These are phyloP conservation scores for Acidiella bohemica DNA, from an alignment of 495 filamentous ascomycete genomes.

Conservation along the genomic window DNA sequence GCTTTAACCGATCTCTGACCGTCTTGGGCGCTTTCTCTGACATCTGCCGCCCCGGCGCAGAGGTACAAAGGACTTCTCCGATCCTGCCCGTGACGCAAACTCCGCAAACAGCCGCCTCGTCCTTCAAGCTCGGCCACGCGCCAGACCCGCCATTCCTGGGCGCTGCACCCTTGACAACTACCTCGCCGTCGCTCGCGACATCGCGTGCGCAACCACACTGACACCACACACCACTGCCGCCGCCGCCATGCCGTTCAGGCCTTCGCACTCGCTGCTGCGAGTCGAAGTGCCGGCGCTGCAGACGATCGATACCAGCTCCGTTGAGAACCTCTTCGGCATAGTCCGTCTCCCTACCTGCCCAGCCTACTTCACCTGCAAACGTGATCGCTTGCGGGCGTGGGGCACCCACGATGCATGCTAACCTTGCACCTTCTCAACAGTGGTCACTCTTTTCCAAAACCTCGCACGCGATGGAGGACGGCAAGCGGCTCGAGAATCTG, in stretches of 20 bases:
- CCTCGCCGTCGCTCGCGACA: background rate
- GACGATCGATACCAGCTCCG: conserved; percentile 84
- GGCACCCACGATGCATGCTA: too few relatives aligned
- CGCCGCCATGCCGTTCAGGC: conserved; percentile 26
- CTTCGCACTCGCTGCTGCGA: conserved; percentile 23
- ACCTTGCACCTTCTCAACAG: conserved; percentile 7
- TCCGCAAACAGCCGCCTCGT: too few relatives aligned
- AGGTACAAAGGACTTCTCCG: too few relatives aligned
- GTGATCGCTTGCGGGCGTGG: background rate
- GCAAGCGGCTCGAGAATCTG: conserved; percentile 82
- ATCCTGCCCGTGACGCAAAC: too few relatives aligned
- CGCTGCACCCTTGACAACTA: background rate
- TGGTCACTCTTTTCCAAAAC: conserved; percentile 81
- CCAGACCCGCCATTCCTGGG: background rate
- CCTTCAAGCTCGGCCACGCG: background rate
- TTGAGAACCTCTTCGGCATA: conserved; percentile 90
- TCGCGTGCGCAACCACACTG: too few relatives aligned
- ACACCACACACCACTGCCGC: background rate
- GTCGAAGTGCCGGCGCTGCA: conserved; percentile 43
- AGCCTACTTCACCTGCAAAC: background rate
- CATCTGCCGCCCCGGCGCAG: too few relatives aligned
- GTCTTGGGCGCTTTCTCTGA: too few relatives aligned
- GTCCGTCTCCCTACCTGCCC: conserved; percentile 1
- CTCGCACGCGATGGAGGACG: conserved; percentile 86
- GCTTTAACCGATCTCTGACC: too few relatives aligned